Conservation (phyloP, 164 flowering plant genomes). For the Hamamelis virginiana region DNA sequence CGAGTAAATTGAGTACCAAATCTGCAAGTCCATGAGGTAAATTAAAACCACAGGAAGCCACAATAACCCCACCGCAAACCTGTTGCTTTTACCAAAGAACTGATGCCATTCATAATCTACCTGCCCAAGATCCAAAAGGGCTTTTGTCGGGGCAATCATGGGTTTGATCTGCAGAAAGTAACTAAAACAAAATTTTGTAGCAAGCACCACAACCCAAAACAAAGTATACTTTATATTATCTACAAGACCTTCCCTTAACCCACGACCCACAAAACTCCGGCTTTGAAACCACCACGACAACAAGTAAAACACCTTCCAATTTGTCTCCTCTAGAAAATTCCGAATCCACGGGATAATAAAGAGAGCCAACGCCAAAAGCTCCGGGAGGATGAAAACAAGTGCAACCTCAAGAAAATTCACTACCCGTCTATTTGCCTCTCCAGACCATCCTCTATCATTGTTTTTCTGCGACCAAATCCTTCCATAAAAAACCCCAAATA, state of each 20-base stretch:
- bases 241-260: constrained; percentile 59
- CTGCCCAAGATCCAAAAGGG: constrained; percentile 27
- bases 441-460: constrained; percentile 32
- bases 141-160: constrained; percentile 48
- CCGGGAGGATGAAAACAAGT: constrained; percentile 45
- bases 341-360: constrained; percentile 60
- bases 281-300: constrained; percentile 72
- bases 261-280: constrained; percentile 56
- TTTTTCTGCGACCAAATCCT: constrained; percentile 54
- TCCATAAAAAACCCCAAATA: constrained; percentile 48
- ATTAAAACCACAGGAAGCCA: constrained; percentile 65
- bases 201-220: constrained; percentile 62
- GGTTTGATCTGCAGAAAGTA: constrained; percentile 66
- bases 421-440: constrained; percentile 30
- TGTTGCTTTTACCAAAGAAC: constrained; percentile 46
- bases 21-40: constrained; percentile 62
- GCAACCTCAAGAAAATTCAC: constrained; percentile 42
- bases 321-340: constrained; percentile 50
- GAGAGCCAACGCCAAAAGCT: constrained; percentile 50
- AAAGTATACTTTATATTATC: constrained; percentile 57
- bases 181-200: constrained; percentile 56
- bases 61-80: constrained; percentile 51
- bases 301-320: constrained; percentile 56
- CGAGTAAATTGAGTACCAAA: constrained; percentile 65
- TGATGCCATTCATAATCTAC: constrained; percentile 57